Base-by-base conservation (phyloP, 306 rosid genomes). In the Hippophae rhamnoides region DNA sequence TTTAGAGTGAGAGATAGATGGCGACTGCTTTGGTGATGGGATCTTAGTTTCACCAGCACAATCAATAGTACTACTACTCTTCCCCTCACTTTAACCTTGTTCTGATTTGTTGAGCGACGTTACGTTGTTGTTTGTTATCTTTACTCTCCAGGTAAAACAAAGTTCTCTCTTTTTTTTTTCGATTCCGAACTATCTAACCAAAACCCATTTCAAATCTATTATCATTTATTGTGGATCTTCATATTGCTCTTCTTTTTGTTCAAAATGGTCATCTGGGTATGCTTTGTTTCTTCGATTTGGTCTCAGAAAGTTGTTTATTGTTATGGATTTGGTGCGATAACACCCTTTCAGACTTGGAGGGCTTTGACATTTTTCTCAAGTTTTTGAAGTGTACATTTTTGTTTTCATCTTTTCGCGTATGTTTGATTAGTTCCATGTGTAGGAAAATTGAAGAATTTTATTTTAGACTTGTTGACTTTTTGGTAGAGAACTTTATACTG, bases 21-120 rank as follows among this genome's bases (percentile, higher is more conserved):
- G 81, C 47, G 59, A 70, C 67, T 72, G 64, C 67, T 62, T 47
- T 64, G 79, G 80, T 73, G 79, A 86, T 80, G 90, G 75, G 86
- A 80, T 86, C 88, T 82, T 76, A 78, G 69, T 58, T 74, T 75
- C 71, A 64, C 55, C 75, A 66, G 76, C 78, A 64, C 65, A 76
- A 68, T 72, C 74, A 67, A 45, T 66, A 58, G 54, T 61, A 50
- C 71, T 69, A 56, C 72, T 71, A 68, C 76, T 61, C 47, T 67
- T 47, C 51, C 63, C 81, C 67, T 60, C 76, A 62, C 69, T 70
- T 66, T 75, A 65, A 79, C 83, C 79, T 80, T 72, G 23, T 18
- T 80, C 59, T 65, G n/a, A 8, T 12, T 8, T 12, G 14, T 63
- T 52, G 47, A 49, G 56, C 54, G 42, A 45, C 63, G 14, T 25